Base-by-base conservation (phyloP, 176 grass and related monocot species). In the Metroxylon sagu region DNA sequence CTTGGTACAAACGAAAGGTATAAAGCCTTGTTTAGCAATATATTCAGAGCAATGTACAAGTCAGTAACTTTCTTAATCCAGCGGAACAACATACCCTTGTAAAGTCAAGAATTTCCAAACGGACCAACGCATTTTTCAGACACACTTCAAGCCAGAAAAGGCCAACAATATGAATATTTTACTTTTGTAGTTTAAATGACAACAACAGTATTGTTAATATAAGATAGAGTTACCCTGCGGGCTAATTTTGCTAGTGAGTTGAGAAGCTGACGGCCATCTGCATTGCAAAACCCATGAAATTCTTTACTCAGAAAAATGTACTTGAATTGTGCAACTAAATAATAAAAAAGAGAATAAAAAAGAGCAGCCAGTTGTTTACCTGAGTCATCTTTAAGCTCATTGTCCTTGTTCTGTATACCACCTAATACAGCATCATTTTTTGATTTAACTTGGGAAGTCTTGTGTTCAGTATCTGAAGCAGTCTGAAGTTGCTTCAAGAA, bases 201-300 rank as follows among this genome's bases (percentile, higher is more conserved):
- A 50, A 59, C 2, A 49, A 15, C 12, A 17, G 16, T 3, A 71
- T 7, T 15, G 5, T 14, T 3, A 6, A 63, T 14, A 18, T 4
- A 63, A 16, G 19, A 35, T n/a, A 39, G 39, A 54, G 53, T 78
- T 92, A 98, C 93, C 93, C 81, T 85, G 81, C 81, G 67, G 69
- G 76, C 70, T 57, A 81, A 27, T 74, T 70, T 91, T 61, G 50
- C 73, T 39, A 69, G 73, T 53, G 73, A 71, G 3, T 76, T 79
- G 15, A 35, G 21, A 71, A 71, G 74, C 78, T 77, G 80, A 75
- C 74, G 81, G 63, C 69, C 79, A 79, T 71, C 93, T 92, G 79
- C 80, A 70, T 19, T 52, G 8, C 49, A 54, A 53, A 54, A 48
- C 55, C 5, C 21, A 78, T 64, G 28, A 19, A 26, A 48, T 77